Percentiles rank a stretch among this genome's conserved stretches.
Evolutionary conservation across 768 basidiomycete genomes (phyloP).

Genomic region (Pleurotus ostreatus): DNA sequence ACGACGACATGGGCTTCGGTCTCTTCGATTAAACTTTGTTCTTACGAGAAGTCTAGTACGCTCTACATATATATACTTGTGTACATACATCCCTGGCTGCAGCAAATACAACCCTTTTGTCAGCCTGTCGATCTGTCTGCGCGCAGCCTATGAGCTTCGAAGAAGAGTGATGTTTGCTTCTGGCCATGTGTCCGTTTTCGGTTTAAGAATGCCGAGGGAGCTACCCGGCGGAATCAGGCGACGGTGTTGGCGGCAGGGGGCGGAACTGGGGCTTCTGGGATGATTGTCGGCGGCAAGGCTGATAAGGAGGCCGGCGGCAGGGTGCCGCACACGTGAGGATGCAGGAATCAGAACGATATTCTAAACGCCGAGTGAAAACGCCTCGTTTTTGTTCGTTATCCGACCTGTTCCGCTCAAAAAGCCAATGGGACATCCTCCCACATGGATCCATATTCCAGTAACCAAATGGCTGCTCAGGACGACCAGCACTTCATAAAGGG

Average conservation of each 20-base stretch:
- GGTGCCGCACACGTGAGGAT: constrained; percentile 8
- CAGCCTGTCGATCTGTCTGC: neutral
- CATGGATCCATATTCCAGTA: neutral
- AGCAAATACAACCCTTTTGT: neutral
- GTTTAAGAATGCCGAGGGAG: neutral
- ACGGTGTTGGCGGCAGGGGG: neutral
- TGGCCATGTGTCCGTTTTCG: neutral
- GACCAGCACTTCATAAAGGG: constrained; percentile 38
- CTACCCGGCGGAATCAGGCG: neutral
- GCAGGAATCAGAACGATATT: constrained; percentile 2
- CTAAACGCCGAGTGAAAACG: constrained; percentile 10
- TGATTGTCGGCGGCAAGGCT: constrained; percentile 9
- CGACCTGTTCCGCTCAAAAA: constrained; percentile 8
- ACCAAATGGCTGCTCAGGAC: constrained; percentile 18
- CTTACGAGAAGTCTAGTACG: constrained; percentile 12
- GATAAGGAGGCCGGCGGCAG: constrained; percentile 9
- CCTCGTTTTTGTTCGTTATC: constrained; percentile 10
- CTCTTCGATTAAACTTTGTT: constrained; percentile 76
- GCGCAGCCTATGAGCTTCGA: neutral
- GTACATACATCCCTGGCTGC: neutral
- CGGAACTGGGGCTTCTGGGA: constrained; percentile 1
- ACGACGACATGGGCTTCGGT: constrained; percentile 99
- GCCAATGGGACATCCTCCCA: constrained; percentile 4
- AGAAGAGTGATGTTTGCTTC: neutral
- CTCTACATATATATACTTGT: constrained; percentile 6